These are phyloP conservation scores for Suhomyces anneliseae DNA, from an alignment of 1,139 yeast genomes.

Conservation along the genomic window DNA sequence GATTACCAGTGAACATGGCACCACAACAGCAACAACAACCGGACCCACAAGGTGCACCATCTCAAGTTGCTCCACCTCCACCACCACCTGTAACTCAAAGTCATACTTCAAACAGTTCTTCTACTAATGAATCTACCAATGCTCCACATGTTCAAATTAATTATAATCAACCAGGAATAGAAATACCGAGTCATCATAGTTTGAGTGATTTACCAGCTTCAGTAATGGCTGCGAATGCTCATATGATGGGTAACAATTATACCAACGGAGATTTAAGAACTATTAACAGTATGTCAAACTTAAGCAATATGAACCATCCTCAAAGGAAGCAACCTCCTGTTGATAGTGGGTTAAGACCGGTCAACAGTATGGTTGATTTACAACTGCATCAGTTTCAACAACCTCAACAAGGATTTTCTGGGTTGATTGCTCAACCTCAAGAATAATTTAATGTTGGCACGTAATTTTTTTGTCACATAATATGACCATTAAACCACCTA, in stretches of 20 bases:
- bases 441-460: background rate
- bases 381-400: constrained; percentile 19
- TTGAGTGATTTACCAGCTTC: constrained; percentile 34
- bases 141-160: constrained; percentile 4
- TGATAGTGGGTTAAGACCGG: constrained; percentile 26
- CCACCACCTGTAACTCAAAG: background rate
- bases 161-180: constrained; percentile 5
- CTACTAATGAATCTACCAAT: constrained; percentile 13
- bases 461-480: too few relatives aligned
- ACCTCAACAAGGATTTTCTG: constrained; percentile 4
- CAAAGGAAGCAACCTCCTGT: constrained; percentile 11
- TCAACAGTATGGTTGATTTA: constrained; percentile 38
- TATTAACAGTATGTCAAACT: constrained; percentile 41
- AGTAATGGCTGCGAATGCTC: constrained; percentile 26
- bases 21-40: background rate
- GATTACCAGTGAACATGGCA: constrained; percentile 6
- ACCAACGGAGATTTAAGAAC: constrained; percentile 26
- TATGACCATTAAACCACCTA: too few relatives aligned
- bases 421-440: constrained; percentile 7
- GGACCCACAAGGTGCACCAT: background rate
- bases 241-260: constrained; percentile 3
- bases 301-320: constrained; percentile 22
- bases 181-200: constrained; percentile 14
- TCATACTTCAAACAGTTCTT: constrained; percentile 10
- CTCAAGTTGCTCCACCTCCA: background rate